Conservation (phyloP, 2,329 filamentous ascomycete species). For the Fusarium veterinarium region DNA sequence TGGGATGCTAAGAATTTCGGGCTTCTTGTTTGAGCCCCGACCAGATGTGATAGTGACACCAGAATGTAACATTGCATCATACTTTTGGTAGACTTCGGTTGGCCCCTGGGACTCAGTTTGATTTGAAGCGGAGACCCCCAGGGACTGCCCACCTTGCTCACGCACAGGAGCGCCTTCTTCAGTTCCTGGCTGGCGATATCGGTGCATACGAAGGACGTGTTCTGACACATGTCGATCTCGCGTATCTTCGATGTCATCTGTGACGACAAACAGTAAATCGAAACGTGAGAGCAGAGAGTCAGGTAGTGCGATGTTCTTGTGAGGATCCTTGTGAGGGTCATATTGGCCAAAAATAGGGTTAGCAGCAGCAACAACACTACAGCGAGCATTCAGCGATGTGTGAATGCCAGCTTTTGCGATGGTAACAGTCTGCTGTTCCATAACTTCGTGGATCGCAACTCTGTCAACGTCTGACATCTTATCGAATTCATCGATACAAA, state of each 20-base stretch:
- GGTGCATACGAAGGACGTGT: conserved; percentile 96
- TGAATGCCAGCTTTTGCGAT: conserved; percentile 99
- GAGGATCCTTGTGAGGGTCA: conserved; percentile 97
- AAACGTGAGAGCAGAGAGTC: conserved; percentile 98
- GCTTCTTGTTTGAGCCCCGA: conserved; percentile 78
- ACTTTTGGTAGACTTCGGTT: conserved; percentile 95
- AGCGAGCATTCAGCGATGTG: conserved; percentile 95
- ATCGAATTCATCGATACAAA: conserved; percentile 99
- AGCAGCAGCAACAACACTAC: conserved; percentile 94
- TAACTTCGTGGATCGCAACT: conserved; percentile 99
- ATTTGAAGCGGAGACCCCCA: conserved; percentile 87
- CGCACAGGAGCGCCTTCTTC: conserved; percentile 96
- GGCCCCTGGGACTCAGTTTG: conserved; percentile 78
- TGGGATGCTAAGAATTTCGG: conserved; percentile 92
- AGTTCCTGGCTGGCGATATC: conserved; percentile 89
- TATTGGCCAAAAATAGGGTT: conserved; percentile 99
- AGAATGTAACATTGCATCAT: conserved; percentile 93
- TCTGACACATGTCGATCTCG: conserved; percentile 92
- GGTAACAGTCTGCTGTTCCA: conserved; percentile 99
- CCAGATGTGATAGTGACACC: conserved; percentile 84
- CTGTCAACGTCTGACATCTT: conserved; percentile 99
- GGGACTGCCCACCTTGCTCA: conserved; percentile 83
- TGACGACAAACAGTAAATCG: conserved; percentile 96
- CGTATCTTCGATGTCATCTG: conserved; percentile 96
- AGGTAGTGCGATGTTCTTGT: conserved; percentile 97